A percentile compares a stretch with the other conserved stretches of the same genome.
phyloP scores from a whole-genome alignment of 352 stramenopile genomes.

The Phytophthora boehmeriae region DNA sequence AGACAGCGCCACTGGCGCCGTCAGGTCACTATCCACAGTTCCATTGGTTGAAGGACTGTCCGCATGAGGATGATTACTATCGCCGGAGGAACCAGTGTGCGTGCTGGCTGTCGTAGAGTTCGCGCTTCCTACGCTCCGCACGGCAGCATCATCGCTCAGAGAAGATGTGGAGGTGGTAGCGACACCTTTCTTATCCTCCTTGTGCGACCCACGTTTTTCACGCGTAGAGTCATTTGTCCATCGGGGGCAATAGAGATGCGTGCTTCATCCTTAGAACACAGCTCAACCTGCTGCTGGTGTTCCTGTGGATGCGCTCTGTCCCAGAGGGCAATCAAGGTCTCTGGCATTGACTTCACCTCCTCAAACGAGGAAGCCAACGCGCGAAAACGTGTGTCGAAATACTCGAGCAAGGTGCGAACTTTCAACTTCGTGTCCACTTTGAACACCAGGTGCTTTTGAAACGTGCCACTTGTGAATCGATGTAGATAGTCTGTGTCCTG shows the following conservation, averaged over 20 bases:
- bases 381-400: constrained; percentile 54
- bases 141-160: constrained; percentile 17
- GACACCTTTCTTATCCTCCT: constrained; percentile 33
- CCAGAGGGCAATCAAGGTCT: constrained; percentile 40
- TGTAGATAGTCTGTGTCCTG: constrained; percentile 80
- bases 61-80: constrained; percentile 14
- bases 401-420: constrained; percentile 54
- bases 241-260: constrained; percentile 54
- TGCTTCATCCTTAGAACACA: constrained; percentile 54
- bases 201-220: constrained; percentile 47
- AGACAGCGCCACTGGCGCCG: constrained; percentile 39
- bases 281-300: constrained; percentile 30
- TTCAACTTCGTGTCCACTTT: constrained; percentile 60
- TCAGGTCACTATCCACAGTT: constrained; percentile 29
- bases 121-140: constrained; percentile 10
- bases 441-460: constrained; percentile 74
- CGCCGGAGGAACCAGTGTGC: constrained; percentile 13
- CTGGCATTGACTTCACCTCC: constrained; percentile 27
- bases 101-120: constrained; percentile 19
- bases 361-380: constrained; percentile 27
- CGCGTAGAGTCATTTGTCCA: constrained; percentile 45
- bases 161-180: constrained; percentile 6
- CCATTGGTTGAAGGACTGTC: constrained; percentile 6
- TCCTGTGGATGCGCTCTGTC: constrained; percentile 37
- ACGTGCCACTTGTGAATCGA: constrained; percentile 64